Evolutionary conservation across 495 filamentous ascomycete species (phyloP).

Genomic region (Sporormia fimetaria): DNA sequence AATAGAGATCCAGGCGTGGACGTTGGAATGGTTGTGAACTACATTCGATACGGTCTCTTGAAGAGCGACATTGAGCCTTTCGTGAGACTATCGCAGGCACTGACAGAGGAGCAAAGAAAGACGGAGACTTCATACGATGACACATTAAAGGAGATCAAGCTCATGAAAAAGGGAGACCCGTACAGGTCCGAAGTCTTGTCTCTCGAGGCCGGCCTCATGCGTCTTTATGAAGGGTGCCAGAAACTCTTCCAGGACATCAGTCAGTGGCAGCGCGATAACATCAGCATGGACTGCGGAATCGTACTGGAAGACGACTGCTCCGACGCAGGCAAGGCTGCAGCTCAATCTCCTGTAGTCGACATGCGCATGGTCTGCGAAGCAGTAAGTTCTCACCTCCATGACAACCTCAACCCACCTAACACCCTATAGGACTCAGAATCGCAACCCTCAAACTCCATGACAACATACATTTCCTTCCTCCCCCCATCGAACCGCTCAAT

Average conservation of each 20-base stretch:
- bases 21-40: conserved; percentile 24
- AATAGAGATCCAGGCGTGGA: conserved; percentile 29
- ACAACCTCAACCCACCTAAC: background rate
- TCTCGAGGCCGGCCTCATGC: conserved; percentile 6
- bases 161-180: conserved; percentile 11
- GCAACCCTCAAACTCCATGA: background rate
- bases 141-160: conserved; percentile 13
- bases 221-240: conserved; percentile 3
- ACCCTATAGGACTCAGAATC: background rate
- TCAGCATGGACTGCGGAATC: conserved; percentile 16
- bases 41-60: conserved; percentile 25
- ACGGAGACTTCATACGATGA: conserved; percentile 11
- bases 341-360: too few relatives aligned
- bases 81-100: conserved; percentile 3
- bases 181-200: conserved; percentile 19
- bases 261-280: conserved; percentile 15
- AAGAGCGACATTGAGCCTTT: conserved; percentile 16
- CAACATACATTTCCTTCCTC: conserved; percentile 9
- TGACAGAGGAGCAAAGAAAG: background rate
- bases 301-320: conserved; percentile 21
- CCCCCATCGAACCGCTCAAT: background rate
- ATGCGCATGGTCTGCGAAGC: conserved; percentile 28
- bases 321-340: background rate
- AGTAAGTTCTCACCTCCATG: conserved; percentile 6
- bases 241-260: conserved; percentile 16